Evolutionary conservation across 2,329 filamentous ascomycete species (phyloP).

Genomic region (Leptographium procerum): DNA sequence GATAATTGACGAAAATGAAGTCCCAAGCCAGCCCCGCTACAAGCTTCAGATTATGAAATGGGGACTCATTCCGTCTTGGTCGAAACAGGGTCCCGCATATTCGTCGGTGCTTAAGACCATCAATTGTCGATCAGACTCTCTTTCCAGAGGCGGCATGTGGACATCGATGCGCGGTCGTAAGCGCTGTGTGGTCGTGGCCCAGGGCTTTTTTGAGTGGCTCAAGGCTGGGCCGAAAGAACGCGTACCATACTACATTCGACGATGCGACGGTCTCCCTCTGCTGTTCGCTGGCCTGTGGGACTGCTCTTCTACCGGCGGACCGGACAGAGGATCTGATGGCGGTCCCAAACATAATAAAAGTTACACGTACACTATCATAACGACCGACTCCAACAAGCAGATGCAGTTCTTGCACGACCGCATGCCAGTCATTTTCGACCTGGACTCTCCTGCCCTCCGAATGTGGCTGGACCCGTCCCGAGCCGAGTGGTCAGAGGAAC

Average conservation of each 20-base stretch:
- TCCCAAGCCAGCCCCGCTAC: slow-evolving; percentile 37
- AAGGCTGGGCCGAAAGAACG: slow-evolving; percentile 69
- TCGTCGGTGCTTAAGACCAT: slow-evolving; percentile 74
- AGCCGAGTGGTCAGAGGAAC: slow-evolving; percentile 62
- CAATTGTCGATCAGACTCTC: slow-evolving; percentile 85
- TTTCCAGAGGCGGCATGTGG: slow-evolving; percentile 78
- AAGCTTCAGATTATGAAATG: slow-evolving; percentile 91
- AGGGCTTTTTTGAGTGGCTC: slow-evolving; percentile 96
- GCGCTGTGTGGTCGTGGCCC: slow-evolving; percentile 74
- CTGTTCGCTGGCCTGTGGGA: slow-evolving; percentile 91
- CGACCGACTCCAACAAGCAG: slow-evolving; percentile 73
- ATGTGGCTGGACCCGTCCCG: slow-evolving; percentile 69
- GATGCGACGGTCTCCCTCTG: slow-evolving; percentile 74
- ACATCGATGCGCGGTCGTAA: slow-evolving; percentile 80
- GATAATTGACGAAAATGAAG: no score
- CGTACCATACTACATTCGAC: slow-evolving; percentile 71
- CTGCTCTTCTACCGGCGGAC: slow-evolving; percentile 68
- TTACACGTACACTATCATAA: slow-evolving; percentile 91
- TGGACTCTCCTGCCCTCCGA: slow-evolving; percentile 56
- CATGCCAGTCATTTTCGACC: slow-evolving; percentile 88
- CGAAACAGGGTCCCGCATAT: slow-evolving; percentile 71
- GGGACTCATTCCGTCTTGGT: slow-evolving; percentile 92
- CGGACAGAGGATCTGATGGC: slow-evolving; percentile 40
- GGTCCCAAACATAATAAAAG: slow-evolving; percentile 42
- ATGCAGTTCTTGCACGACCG: slow-evolving; percentile 82